Evolutionary conservation across 768 basidiomycete species (phyloP).

Genomic region (Lactifluus subvellereus): DNA sequence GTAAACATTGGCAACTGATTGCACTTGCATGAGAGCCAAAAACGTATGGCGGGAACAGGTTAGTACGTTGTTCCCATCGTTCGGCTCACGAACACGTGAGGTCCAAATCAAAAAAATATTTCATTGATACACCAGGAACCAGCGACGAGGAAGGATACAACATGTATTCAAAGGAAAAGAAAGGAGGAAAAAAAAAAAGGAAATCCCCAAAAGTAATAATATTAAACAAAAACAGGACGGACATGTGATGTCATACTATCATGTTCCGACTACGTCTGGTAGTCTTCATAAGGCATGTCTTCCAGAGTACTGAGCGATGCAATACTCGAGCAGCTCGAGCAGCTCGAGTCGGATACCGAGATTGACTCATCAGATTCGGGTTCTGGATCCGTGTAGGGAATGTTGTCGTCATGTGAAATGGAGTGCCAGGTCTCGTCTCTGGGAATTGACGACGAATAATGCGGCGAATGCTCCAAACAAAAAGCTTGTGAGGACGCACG

Average conservation of each 20-base stretch:
- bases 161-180: not conserved
- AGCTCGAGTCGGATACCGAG: conserved; percentile 18
- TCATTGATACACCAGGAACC: conserved; percentile 14
- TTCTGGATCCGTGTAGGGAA: conserved; percentile 6
- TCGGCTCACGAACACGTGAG: not conserved
- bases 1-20: too few relatives aligned
- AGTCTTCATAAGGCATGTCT: not conserved
- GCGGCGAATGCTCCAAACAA: conserved; percentile 54
- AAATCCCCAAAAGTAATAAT: conserved; percentile 5
- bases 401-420: conserved; percentile 21
- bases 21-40: too few relatives aligned
- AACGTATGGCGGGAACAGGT: too few relatives aligned
- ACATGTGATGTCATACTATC: not conserved
- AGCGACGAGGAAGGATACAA: conserved; percentile 4
- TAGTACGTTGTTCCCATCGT: not conserved
- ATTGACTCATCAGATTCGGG: conserved; percentile 9
- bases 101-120: conserved; percentile 10
- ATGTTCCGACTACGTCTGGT: not conserved
- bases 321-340: conserved; percentile 25
- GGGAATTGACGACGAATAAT: conserved; percentile 30
- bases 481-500: conserved; percentile 52
- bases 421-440: conserved; percentile 23
- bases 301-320: conserved; percentile 24
- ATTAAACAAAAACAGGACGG: conserved; percentile 8
- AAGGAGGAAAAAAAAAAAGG: not conserved